These are phyloP conservation scores for Pseudocercospora ulei DNA, from an alignment of 2,329 filamentous ascomycete species.

Conservation along the genomic window DNA sequence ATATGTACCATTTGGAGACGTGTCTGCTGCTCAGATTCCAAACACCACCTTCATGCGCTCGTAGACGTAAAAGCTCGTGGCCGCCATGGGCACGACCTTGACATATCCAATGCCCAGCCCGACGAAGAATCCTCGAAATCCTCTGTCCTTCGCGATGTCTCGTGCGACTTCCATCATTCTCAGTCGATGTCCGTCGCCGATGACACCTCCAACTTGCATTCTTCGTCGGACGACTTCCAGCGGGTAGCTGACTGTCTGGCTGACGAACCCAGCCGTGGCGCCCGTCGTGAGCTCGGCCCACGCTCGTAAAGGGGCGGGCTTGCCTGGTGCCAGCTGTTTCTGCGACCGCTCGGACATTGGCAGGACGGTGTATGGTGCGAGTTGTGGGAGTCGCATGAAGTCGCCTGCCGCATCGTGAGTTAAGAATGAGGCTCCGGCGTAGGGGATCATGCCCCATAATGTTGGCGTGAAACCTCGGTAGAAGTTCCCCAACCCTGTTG, in stretches of 20 bases:
- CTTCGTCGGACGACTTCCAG: slow-evolving; percentile 82
- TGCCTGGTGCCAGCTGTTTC: slow-evolving; percentile 37
- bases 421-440: slow-evolving; percentile 89
- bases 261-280: slow-evolving; percentile 75
- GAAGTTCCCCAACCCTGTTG: slow-evolving; percentile 72
- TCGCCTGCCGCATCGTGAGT: slow-evolving; percentile 88
- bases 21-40: slow-evolving; percentile 35
- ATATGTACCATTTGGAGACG: slow-evolving; percentile 3
- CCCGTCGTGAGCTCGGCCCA: slow-evolving; percentile 82
- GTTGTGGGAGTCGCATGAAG: slow-evolving; percentile 57
- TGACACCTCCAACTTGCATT: slow-evolving; percentile 93
- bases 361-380: slow-evolving; percentile 67
- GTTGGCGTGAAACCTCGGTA: slow-evolving; percentile 91
- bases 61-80: slow-evolving; percentile 60
- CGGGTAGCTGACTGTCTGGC: slow-evolving; percentile 87
- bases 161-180: slow-evolving; percentile 67
- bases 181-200: slow-evolving; percentile 75
- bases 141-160: slow-evolving; percentile 65
- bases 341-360: slow-evolving; percentile 45
- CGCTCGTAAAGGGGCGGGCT: slow-evolving; percentile 63
- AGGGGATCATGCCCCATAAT: slow-evolving; percentile 87
- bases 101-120: slow-evolving; percentile 90
- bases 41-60: slow-evolving; percentile 53
- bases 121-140: slow-evolving; percentile 76
- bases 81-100: slow-evolving; percentile 84